A percentile compares a stretch with the other conserved stretches of the same genome.
Evolutionary conservation across 2,329 filamentous ascomycete genomes (phyloP).

Genomic region (Verticillium nubilum): DNA sequence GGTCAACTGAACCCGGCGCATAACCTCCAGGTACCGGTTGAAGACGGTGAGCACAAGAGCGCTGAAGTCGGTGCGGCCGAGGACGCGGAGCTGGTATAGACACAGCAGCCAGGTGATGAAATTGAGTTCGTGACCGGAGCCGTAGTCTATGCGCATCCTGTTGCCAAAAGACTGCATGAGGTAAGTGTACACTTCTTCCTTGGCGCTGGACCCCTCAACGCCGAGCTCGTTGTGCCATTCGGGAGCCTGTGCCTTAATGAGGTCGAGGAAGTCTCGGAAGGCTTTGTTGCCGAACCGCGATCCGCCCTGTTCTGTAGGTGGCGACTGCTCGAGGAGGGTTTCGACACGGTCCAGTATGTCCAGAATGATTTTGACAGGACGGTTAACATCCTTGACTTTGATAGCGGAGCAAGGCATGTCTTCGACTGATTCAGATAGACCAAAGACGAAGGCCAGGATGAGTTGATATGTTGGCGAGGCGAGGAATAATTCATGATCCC

Average conservation of each 20-base stretch:
- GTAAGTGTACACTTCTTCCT: constrained; percentile 73
- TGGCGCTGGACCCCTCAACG: constrained; percentile 43
- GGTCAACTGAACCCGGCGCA: constrained; percentile 81
- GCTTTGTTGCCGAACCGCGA: constrained; percentile 93
- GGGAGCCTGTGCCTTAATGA: constrained; percentile 48
- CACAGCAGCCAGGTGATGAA: constrained; percentile 97
- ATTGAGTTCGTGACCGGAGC: constrained; percentile 95
- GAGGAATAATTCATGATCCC: constrained; percentile 79
- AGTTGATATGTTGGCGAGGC: constrained; percentile 70
- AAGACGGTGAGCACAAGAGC: constrained; percentile 75
- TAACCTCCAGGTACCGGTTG: constrained; percentile 73
- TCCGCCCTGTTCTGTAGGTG: constrained; percentile 78
- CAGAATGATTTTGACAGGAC: constrained; percentile 58
- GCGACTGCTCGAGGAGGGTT: constrained; percentile 59
- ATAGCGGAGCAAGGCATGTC: constrained; percentile 63
- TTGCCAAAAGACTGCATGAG: constrained; percentile 82
- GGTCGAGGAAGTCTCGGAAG: constrained; percentile 77
- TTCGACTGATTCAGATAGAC: constrained; percentile 74
- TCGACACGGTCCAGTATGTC: constrained; percentile 66
- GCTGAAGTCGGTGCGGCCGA: constrained; percentile 63
- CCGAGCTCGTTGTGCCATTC: constrained; percentile 62
- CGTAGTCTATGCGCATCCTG: constrained; percentile 84
- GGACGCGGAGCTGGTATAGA: constrained; percentile 69
- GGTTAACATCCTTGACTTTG: constrained; percentile 49
- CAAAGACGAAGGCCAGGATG: constrained; percentile 79